phyloP scores from a whole-genome alignment of 371 early-diverging fungal genomes.

The Actinomortierella ambigua region DNA sequence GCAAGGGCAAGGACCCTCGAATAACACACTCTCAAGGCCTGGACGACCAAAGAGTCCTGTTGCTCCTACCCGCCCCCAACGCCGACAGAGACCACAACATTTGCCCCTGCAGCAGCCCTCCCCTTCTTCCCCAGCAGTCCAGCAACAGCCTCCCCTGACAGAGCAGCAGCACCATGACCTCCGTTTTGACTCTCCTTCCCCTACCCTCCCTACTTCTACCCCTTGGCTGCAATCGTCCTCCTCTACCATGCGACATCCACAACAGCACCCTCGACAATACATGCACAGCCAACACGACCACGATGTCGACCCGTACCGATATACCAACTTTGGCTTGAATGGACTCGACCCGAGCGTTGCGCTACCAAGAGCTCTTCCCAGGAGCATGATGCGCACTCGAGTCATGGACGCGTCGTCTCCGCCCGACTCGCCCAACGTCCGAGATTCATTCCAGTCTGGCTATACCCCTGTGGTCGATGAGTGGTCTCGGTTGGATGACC shows the following conservation, averaged over 20 bases:
- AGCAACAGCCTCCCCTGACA: background rate
- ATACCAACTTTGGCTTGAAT: constrained; percentile 8
- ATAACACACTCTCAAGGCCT: no score
- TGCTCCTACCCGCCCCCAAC: no score
- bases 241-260: background rate
- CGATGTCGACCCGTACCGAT: constrained; percentile 2
- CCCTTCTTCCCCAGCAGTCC: no score
- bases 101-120: no score
- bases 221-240: constrained; percentile 1
- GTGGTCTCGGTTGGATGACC: no score
- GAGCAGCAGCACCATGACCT: no score
- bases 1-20: no score
- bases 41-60: no score
- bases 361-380: constrained; percentile 40
- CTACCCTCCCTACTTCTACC: background rate
- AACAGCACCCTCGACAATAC: constrained; percentile 1
- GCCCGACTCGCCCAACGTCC: background rate
- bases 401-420: background rate
- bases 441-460: constrained; percentile 13
- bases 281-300: background rate
- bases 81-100: no score
- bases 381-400: constrained; percentile 1
- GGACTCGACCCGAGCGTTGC: constrained; percentile 35
- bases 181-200: background rate
- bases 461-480: no score